Base-by-base conservation (phyloP, 306 rosid genomes). In the Rubus parviflorus region DNA sequence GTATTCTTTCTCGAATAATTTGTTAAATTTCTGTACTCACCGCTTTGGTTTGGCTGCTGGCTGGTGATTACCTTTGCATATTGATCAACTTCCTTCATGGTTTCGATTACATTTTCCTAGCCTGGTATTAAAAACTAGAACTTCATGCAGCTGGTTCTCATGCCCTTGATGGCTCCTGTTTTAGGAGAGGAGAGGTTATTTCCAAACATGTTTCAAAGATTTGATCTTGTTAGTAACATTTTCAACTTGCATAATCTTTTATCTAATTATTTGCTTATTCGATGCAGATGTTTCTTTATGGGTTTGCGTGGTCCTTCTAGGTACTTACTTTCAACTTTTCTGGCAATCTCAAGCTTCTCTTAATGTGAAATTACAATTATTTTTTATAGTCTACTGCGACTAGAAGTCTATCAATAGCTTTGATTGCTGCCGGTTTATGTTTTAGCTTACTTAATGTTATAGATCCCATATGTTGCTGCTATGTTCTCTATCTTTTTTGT, bases 401-500 rank as follows among this genome's bases (percentile, higher is more conserved):
- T 6, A 37, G 75, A 16, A 70, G 25, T 54, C 37, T 61, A 56
- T 40, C n/a, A 30, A 19, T 41, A 9, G 19, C 51, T 41, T 42
- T 0, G 19, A 22, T 46, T 20, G 23, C 35, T 6, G 8, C 20
- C 45, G 17, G 30, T 52, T 64, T 20, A 4, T 52, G 60, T 23
- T 75, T 62, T 46, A 9, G 45, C 37, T 8, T 25, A 23, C 17
- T 62, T 4, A 78, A 23, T 22, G 66, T 80, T 43, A 77, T 81
- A 89, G 98, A 97, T 94, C 68, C 88, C 98, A 69, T 94, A 94
- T 80, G 95, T 81, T 19, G 88, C 97, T 56, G 92, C 98, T 43
- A 87, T 87, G 91, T 85, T 92, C 80, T 89, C 98, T 45, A 81
- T 94, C 46, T 74, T 94, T 70, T 84, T 48, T 78, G 87, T 89